Percentiles rank a stretch among this genome's conserved stretches.
These are phyloP conservation scores for Chenopodium album DNA, from an alignment of 148 eudicot genomes.

Conservation along the genomic window DNA sequence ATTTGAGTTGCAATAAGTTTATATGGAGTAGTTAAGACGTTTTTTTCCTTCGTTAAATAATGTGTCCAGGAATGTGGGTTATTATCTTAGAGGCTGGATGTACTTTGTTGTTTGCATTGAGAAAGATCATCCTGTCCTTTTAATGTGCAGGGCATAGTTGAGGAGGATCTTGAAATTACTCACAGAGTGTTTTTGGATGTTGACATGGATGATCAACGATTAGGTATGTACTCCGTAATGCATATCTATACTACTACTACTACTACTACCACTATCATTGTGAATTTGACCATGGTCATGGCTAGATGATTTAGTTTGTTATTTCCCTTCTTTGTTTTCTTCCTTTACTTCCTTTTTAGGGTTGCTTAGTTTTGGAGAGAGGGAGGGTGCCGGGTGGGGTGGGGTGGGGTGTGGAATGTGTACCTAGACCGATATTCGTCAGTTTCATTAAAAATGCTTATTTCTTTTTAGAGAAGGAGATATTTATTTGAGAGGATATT, in stretches of 20 bases:
- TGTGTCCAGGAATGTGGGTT: not conserved
- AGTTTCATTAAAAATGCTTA: not conserved
- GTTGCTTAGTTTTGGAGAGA: not conserved
- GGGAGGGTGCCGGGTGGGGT: too few relatives aligned
- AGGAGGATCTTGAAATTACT: conserved; percentile 66
- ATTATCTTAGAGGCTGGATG: not conserved
- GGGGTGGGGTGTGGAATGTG: too few relatives aligned
- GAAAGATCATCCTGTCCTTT: not conserved
- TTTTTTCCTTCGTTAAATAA: not conserved
- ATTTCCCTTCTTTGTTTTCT: not conserved
- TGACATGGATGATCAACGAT: conserved; percentile 87
- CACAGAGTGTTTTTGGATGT: conserved; percentile 89
- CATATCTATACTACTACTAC: too few relatives aligned
- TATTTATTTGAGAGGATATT: not conserved
- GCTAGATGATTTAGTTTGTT: not conserved
- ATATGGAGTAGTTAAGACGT: not conserved
- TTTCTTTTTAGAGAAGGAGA: not conserved
- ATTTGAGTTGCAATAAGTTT: not conserved
- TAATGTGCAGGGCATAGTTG: conserved; percentile 41
- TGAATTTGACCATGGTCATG: not conserved
- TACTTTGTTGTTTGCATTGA: not conserved
- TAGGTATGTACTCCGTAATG: conserved; percentile 43
- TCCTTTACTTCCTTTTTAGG: not conserved
- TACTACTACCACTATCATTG: too few relatives aligned
- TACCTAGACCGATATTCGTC: too few relatives aligned